Conservation (phyloP, 441 rosid genomes). For the Iberis amara region DNA sequence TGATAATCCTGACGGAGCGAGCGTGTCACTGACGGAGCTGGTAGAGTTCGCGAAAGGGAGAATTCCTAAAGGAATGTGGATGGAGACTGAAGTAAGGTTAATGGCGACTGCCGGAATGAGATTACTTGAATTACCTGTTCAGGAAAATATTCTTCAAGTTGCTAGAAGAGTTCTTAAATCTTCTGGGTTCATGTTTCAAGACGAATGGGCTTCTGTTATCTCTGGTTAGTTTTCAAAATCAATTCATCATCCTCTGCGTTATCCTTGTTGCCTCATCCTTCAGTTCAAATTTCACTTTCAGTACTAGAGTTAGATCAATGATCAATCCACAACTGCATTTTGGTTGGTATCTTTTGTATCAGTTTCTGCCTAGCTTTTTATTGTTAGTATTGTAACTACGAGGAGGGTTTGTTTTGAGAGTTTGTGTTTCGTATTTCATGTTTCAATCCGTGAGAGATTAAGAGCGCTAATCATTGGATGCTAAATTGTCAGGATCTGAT, state of each 20-base stretch:
- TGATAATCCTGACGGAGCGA: slow-evolving; percentile 55
- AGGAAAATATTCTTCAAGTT: slow-evolving; percentile 45
- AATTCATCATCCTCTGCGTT: not conserved
- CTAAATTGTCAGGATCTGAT: slow-evolving; percentile 52
- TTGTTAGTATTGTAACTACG: no score
- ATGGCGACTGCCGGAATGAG: slow-evolving; percentile 97
- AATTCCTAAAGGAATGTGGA: slow-evolving; percentile 54
- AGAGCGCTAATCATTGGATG: slow-evolving; percentile 10
- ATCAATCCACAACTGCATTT: not conserved
- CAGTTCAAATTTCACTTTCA: no score
- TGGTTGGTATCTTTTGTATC: not conserved
- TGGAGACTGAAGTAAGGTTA: slow-evolving; percentile 62
- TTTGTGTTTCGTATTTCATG: not conserved
- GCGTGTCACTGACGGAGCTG: slow-evolving; percentile 52
- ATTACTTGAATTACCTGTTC: slow-evolving; percentile 47
- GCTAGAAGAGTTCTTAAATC: slow-evolving; percentile 46
- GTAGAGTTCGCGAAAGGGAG: slow-evolving; percentile 60
- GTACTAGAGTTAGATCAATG: not conserved
- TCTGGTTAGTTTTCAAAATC: slow-evolving; percentile 40
- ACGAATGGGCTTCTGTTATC: slow-evolving; percentile 81
- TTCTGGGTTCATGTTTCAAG: slow-evolving; percentile 61
- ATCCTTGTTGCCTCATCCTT: no score
- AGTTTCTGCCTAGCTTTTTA: not conserved
- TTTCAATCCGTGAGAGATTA: not conserved
- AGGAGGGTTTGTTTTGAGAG: not conserved